phyloP scores from a whole-genome alignment of 2,329 filamentous ascomycete genomes.

The Boeremia lycopersici region DNA sequence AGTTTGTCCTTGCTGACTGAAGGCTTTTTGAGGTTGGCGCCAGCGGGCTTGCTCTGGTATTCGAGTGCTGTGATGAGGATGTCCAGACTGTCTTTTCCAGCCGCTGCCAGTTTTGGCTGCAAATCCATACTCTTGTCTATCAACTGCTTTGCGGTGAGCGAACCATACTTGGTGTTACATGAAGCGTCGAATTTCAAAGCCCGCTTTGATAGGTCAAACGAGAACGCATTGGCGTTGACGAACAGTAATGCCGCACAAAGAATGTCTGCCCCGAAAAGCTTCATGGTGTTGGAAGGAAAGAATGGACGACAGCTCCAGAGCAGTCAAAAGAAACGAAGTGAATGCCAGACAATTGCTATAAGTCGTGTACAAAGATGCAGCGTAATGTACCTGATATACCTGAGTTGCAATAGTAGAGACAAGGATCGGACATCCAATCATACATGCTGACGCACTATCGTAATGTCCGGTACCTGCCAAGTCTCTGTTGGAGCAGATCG shows the following conservation, averaged over 20 bases:
- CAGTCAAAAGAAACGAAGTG: neutral
- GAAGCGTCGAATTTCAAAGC: slow-evolving; percentile 15
- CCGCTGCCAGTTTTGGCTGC: slow-evolving; percentile 12
- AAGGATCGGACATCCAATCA: neutral
- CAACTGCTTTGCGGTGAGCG: slow-evolving; percentile 15
- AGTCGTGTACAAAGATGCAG: neutral
- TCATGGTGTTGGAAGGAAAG: slow-evolving; percentile 10
- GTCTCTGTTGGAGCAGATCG: neutral
- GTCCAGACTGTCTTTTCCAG: slow-evolving; percentile 12
- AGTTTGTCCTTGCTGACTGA: slow-evolving; percentile 2
- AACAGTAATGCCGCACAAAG: slow-evolving; percentile 11
- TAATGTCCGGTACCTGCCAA: slow-evolving; percentile 8
- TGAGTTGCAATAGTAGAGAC: neutral
- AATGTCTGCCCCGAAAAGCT: slow-evolving; percentile 1
- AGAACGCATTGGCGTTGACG: slow-evolving; percentile 5
- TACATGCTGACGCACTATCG: neutral
- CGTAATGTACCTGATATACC: neutral
- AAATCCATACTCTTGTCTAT: slow-evolving; percentile 16
- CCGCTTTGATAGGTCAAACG: slow-evolving; percentile 11
- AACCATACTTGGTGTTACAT: slow-evolving; percentile 17
- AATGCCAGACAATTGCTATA: neutral
- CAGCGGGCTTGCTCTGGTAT: slow-evolving; percentile 6
- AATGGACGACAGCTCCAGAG: slow-evolving; percentile 19
- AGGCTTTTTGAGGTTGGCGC: slow-evolving; percentile 8
- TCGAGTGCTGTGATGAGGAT: slow-evolving; percentile 7